Base-by-base conservation (phyloP, 495 filamentous ascomycete species). In the Penicillium parvum region DNA sequence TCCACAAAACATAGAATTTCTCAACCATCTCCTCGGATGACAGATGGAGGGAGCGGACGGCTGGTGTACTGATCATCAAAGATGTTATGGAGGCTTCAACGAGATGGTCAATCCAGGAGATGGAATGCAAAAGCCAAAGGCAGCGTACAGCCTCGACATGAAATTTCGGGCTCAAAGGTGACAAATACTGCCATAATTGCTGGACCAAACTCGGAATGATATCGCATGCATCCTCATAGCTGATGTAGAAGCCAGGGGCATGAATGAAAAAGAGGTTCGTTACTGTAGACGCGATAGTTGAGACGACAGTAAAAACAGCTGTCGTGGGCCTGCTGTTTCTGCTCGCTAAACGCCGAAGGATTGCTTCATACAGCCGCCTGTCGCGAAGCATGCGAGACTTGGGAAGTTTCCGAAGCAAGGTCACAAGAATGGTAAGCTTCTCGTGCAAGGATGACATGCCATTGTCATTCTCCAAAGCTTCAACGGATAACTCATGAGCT, bases 71-170 rank as follows among this genome's bases (percentile, higher is more conserved):
- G 20, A 84, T 68, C 74, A 95, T 84, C 12, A 94, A 63, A 19
- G 79, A 74, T 25, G 86, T 80, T 36, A 95, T 83, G 4, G 87
- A 78, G 25, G 87, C 86, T 64, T 96, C 90, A 11, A 95, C 78
- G 18, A 74, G 62, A 49, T 79, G 72, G 41, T 75, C 68, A n/a
- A 66, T 58, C 47, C 66, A 69, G 21, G 79, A 76, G 7, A 79
- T 75, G 0, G 78, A 78, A 51, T 97, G 88, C 30, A 97, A 66
- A 36, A 85, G 79, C 85, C 90, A 94, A 10, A 97, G 64, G 47
- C 81, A 85, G 36, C 86, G 84, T 33, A 94, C 87, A 23, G 88
- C 81, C 61, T 97, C 91, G 16, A 97, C 88, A 58, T 95, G 92
- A 50, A 90, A 90, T 55, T 94, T 94, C 0, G 89, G 90, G 42